Percentiles rank a stretch among this genome's conserved stretches.
phyloP scores from a whole-genome alignment of 306 rosid species.

The Phaseolus lunatus region DNA sequence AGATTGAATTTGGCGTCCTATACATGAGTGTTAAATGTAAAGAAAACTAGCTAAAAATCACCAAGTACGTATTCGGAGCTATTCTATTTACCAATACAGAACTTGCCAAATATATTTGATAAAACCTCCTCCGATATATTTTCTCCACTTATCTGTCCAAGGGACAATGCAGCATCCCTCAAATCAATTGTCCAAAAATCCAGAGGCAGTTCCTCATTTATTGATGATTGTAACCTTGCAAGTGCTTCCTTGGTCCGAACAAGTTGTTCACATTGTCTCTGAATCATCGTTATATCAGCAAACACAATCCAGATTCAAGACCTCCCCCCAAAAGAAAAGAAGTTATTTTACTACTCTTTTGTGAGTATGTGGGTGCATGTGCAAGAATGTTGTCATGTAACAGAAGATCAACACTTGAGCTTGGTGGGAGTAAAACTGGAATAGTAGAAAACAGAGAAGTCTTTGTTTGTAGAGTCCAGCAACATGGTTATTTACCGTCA shows the following conservation, averaged over 20 bases:
- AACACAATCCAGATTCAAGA: neutral
- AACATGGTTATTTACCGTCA: conserved; percentile 7
- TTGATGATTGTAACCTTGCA: conserved; percentile 71
- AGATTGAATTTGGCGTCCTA: conserved; percentile 9
- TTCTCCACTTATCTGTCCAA: conserved; percentile 92
- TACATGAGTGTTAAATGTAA: neutral
- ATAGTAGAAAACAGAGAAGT: neutral
- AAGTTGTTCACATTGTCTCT: conserved; percentile 99
- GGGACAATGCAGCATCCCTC: conserved; percentile 86
- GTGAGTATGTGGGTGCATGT: neutral
- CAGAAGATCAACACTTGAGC: neutral
- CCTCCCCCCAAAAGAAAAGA: neutral
- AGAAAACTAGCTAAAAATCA: conserved; percentile 11
- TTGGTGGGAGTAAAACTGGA: conserved; percentile 36
- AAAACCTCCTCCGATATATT: conserved; percentile 93
- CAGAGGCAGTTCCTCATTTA: conserved; percentile 80
- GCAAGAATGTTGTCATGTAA: neutral
- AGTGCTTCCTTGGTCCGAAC: conserved; percentile 89
- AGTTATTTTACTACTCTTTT: neutral
- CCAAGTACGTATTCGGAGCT: neutral
- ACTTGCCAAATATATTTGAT: conserved; percentile 85
- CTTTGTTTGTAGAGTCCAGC: neutral
- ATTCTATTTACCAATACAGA: conserved; percentile 82
- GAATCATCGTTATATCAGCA: conserved; percentile 48
- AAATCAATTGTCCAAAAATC: conserved; percentile 98